phyloP scores from a whole-genome alignment of 495 filamentous ascomycete genomes.

The Glutinoglossum americanum region DNA sequence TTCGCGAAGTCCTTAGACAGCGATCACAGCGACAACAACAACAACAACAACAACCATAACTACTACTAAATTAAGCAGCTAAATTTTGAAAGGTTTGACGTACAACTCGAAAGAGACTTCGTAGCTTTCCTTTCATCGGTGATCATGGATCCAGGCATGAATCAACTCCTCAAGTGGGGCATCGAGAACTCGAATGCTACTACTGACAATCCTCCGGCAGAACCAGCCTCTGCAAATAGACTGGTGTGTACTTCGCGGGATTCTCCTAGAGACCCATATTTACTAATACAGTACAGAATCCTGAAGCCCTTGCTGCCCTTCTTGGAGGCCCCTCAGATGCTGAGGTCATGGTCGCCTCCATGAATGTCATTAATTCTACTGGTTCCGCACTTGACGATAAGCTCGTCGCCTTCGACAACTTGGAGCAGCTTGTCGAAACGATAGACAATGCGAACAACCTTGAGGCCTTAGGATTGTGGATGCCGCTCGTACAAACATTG shows the following conservation, averaged over 20 bases:
- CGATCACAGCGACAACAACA: not conserved
- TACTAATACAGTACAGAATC: constrained; percentile 30
- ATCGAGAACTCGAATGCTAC: constrained; percentile 50
- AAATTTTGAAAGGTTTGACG: too few relatives aligned
- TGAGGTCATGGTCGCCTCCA: constrained; percentile 67
- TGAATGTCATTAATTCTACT: constrained; percentile 43
- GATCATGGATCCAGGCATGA: constrained; percentile 34
- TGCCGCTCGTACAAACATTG: constrained; percentile 48
- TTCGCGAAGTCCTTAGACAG: not conserved
- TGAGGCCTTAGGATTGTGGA: constrained; percentile 56
- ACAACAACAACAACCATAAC: too few relatives aligned
- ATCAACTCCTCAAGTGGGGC: constrained; percentile 81
- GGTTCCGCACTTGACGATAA: constrained; percentile 53
- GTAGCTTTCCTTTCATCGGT: not conserved
- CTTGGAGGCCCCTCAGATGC: constrained; percentile 71
- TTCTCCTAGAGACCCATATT: constrained; percentile 10
- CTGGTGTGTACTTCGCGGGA: constrained; percentile 4
- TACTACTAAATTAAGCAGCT: not conserved
- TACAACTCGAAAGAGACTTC: not conserved
- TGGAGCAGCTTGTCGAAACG: constrained; percentile 76
- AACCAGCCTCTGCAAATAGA: not conserved
- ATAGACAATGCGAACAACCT: constrained; percentile 95
- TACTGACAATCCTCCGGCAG: constrained; percentile 14
- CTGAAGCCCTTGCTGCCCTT: constrained; percentile 45
- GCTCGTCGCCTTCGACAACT: constrained; percentile 82